phyloP scores from a whole-genome alignment of 371 early-diverging fungal species.

The Conidiobolus incongruus region DNA sequence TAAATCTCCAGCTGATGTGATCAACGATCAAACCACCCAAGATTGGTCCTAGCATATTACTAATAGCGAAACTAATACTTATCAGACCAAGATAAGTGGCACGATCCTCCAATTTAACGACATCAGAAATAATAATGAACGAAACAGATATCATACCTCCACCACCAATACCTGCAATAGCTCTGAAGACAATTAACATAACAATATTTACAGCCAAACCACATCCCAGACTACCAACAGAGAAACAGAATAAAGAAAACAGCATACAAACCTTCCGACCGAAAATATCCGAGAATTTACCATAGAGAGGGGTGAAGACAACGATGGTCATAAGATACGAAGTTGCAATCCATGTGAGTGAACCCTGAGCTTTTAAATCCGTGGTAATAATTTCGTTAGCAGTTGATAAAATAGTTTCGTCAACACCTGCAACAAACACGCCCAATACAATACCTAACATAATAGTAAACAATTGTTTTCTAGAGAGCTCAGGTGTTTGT shows the following conservation, averaged over 20 bases:
- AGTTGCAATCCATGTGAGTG: slow-evolving; percentile 51
- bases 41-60: slow-evolving; percentile 39
- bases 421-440: slow-evolving; percentile 17
- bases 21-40: slow-evolving; percentile 41
- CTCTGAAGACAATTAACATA: slow-evolving; percentile 35
- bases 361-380: slow-evolving; percentile 36
- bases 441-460: no score
- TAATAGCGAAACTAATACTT: slow-evolving; percentile 19
- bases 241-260: slow-evolving; percentile 17
- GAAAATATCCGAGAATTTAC: slow-evolving; percentile 27
- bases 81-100: slow-evolving; percentile 21
- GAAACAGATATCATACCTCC: slow-evolving; percentile 43
- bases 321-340: slow-evolving; percentile 52
- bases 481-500: no score
- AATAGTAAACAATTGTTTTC: no score
- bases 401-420: slow-evolving; percentile 54
- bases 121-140: slow-evolving; percentile 48
- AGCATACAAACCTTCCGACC: slow-evolving; percentile 29
- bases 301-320: slow-evolving; percentile 49
- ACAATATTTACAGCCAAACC: slow-evolving; percentile 29
- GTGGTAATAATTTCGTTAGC: slow-evolving; percentile 48
- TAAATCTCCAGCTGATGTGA: slow-evolving; percentile 42
- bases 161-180: slow-evolving; percentile 34
- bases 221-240: slow-evolving; percentile 21
- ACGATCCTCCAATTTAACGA: slow-evolving; percentile 17